These are phyloP conservation scores for Microcyclosporella mali DNA, from an alignment of 2,329 filamentous ascomycete species.

Conservation along the genomic window DNA sequence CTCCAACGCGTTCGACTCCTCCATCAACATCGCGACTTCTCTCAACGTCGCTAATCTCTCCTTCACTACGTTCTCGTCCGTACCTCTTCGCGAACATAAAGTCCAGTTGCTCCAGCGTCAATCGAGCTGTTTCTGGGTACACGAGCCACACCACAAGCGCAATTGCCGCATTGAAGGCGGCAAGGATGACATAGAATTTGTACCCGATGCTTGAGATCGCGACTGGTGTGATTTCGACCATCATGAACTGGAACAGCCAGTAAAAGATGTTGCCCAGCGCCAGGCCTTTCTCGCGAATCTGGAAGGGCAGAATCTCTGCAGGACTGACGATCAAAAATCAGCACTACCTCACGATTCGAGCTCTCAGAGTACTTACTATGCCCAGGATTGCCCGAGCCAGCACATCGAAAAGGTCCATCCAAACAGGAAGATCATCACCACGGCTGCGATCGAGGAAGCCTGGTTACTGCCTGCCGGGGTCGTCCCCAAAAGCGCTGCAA, in stretches of 20 bases:
- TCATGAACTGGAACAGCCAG: conserved; percentile 14
- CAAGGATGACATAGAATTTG: conserved; percentile 9
- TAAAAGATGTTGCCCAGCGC: conserved; percentile 10
- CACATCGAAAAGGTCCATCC: conserved; percentile 6
- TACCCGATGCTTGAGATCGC: conserved; percentile 40
- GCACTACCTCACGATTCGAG: neutral
- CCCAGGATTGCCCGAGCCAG: conserved; percentile 11
- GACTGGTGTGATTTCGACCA: conserved; percentile 22
- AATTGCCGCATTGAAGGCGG: conserved; percentile 8
- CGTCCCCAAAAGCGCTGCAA: conserved; percentile 4
- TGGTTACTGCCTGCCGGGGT: conserved; percentile 1
- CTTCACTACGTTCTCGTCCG: neutral
- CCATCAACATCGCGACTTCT: no score
- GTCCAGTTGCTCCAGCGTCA: conserved; percentile 44
- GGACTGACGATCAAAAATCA: conserved; percentile 3
- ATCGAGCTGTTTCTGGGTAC: conserved; percentile 40
- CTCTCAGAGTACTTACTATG: conserved; percentile 3
- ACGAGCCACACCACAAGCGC: conserved; percentile 24
- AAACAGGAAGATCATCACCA: conserved; percentile 10
- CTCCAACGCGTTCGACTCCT: no score
- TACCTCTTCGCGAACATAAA: conserved; percentile 27
- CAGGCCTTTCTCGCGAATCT: conserved; percentile 7
- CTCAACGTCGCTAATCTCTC: neutral
- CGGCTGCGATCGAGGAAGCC: conserved; percentile 3
- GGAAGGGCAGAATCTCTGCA: conserved; percentile 7